phyloP scores from a whole-genome alignment of 768 basidiomycete genomes.

The Favolaschia claudopus region DNA sequence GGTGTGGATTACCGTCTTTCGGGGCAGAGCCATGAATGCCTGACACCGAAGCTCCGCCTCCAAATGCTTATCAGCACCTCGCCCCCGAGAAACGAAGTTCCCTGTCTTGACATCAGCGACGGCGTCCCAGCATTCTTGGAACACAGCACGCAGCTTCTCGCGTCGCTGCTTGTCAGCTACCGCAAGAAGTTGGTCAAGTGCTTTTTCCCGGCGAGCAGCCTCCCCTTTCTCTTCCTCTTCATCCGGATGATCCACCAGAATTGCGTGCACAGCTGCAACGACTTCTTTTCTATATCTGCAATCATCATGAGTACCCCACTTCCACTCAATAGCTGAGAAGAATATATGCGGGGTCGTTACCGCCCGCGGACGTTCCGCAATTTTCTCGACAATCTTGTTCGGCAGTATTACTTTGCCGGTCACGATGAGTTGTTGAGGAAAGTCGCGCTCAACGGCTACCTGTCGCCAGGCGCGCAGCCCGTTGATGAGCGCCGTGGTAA shows the following conservation, averaged over 20 bases:
- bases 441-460: background rate
- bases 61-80: background rate
- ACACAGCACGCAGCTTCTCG: background rate
- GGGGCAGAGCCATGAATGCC: background rate
- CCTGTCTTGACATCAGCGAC: background rate
- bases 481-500: background rate
- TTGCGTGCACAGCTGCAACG: background rate
- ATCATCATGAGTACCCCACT: too few species aligned
- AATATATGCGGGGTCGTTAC: background rate
- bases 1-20: background rate
- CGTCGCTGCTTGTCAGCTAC: background rate
- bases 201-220: too few species aligned
- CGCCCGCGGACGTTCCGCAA: background rate
- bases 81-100: background rate
- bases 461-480: background rate
- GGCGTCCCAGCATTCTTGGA: background rate
- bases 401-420: slow-evolving; percentile 5
- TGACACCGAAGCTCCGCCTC: background rate
- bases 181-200: background rate
- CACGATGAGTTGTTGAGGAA: background rate
- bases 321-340: slow-evolving; percentile 12
- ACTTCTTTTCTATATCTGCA: background rate
- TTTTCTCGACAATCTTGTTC: background rate
- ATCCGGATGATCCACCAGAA: slow-evolving; percentile 4
- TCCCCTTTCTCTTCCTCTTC: background rate